Percentiles rank a stretch among this genome's conserved stretches.
Evolutionary conservation across 768 basidiomycete genomes (phyloP).

Genomic region (Rubroboletus pulcherrimus): DNA sequence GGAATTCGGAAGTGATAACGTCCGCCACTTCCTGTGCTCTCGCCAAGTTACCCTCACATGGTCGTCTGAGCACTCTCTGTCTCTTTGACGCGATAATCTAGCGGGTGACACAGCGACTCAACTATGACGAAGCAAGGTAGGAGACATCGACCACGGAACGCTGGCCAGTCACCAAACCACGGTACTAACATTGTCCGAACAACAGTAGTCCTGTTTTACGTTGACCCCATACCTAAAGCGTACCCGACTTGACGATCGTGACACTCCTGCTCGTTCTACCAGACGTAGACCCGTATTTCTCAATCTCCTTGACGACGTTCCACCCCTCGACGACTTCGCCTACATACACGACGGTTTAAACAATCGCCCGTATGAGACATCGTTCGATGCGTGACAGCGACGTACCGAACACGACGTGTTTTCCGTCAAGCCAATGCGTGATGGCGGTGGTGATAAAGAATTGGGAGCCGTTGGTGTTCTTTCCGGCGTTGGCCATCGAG

Average conservation of each 20-base stretch:
- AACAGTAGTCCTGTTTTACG: neutral
- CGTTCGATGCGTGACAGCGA: neutral
- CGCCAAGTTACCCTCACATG: too few relatives aligned
- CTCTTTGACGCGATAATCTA: too few relatives aligned
- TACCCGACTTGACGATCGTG: neutral
- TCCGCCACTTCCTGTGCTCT: too few relatives aligned
- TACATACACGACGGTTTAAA: neutral
- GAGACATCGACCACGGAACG: neutral
- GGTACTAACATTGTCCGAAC: neutral
- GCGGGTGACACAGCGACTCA: too few relatives aligned
- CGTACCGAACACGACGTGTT: slow-evolving; percentile 17
- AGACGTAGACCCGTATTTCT: neutral
- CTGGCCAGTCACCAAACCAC: neutral
- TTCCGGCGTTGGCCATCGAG: slow-evolving; percentile 79
- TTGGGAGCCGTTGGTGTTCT: slow-evolving; percentile 84
- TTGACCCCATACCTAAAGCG: neutral
- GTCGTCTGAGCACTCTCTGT: too few relatives aligned
- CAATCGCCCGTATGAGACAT: neutral
- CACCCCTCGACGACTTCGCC: slow-evolving; percentile 6
- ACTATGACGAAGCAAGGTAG: too few relatives aligned
- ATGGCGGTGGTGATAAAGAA: slow-evolving; percentile 88
- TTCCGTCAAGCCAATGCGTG: slow-evolving; percentile 34
- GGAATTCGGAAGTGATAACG: neutral
- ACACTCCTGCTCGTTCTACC: neutral
- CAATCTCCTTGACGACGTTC: neutral